phyloP scores from a whole-genome alignment of 106 monocot genomes.

The Narthecium ossifragum region DNA sequence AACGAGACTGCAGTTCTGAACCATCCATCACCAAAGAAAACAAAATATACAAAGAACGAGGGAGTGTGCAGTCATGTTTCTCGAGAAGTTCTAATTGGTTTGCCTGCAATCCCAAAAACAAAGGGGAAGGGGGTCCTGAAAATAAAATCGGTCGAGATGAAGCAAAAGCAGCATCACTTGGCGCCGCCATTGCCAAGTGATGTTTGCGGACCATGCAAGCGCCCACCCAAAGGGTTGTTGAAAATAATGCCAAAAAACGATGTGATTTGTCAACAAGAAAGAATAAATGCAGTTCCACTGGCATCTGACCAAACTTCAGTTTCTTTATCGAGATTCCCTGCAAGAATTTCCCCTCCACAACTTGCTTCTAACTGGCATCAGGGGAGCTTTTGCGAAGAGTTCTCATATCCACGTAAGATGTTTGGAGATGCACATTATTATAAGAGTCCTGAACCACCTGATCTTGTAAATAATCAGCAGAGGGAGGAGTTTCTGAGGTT shows the following conservation, averaged over 20 bases:
- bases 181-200: conserved; percentile 20
- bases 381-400: conserved; percentile 15
- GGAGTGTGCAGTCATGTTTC: conserved; percentile 1
- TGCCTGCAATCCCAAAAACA: conserved; percentile 13
- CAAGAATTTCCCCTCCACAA: conserved; percentile 17
- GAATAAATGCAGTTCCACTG: neutral
- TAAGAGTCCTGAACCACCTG: conserved; percentile 7
- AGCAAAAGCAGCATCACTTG: conserved; percentile 15
- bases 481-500: neutral
- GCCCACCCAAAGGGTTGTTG: conserved; percentile 68
- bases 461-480: neutral
- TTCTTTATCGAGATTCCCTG: conserved; percentile 11
- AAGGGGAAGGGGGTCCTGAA: conserved; percentile 64
- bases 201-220: conserved; percentile 15
- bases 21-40: conserved; percentile 32
- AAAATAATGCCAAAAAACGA: conserved; percentile 55
- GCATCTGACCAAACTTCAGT: conserved; percentile 9
- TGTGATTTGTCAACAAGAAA: conserved; percentile 6
- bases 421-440: conserved; percentile 12
- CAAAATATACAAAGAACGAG: conserved; percentile 17
- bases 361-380: conserved; percentile 13
- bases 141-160: conserved; percentile 31
- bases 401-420: conserved; percentile 8
- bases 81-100: conserved; percentile 1
- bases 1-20: conserved; percentile 16